Evolutionary conservation across 495 filamentous ascomycete species (phyloP), one percentile per base, ranked within the genome.

Genomic region (Cercophora sp.): DNA sequence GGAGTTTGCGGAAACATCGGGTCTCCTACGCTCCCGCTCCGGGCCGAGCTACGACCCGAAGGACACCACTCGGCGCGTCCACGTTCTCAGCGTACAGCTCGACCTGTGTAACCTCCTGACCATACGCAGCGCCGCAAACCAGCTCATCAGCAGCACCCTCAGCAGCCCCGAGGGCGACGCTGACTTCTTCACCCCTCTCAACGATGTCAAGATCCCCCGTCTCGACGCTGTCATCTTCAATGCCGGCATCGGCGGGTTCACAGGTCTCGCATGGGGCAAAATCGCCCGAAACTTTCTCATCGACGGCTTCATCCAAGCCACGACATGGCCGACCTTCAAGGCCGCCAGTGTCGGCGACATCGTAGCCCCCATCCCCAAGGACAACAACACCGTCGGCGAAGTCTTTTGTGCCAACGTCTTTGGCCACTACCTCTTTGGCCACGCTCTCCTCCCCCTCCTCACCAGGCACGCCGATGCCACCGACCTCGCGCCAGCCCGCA

Each of bases 321-420:
- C 82, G n/a, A 89, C 93, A 8, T 93, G 81, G 75, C 91, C 93
- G 5, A 63, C 66, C 8, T 96, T 76, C 72, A 96, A 96, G 70
- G 58, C 83, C 16, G 74, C 83, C 13, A 67, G 68, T 0, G 63
- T 76, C 0, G 91, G 91, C 11, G 74, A 76, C 31, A 58, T 81
- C 0, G 56, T 77, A 5, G 60, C 59, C 49, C 55, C 83, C 67
- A 15, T 72, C 45, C 51, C 65, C 36, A 26, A 50, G 11, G 40
- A 20, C 11, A 41, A 53, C 1, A 34, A 29, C 15, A 6, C 47
- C 0, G 70, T 97, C 0, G 94, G 90, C 2, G 71, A 85, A 45
- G 79, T 96, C 5, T 98, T 96, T 68, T 86, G 84, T 66, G 83
- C 90, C 45, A 97, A 97, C 62, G 79, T 95, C 24, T 96, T 98